phyloP scores from a whole-genome alignment of 1,284 basidiomycete species.

The Ceratobasidium sp. region DNA sequence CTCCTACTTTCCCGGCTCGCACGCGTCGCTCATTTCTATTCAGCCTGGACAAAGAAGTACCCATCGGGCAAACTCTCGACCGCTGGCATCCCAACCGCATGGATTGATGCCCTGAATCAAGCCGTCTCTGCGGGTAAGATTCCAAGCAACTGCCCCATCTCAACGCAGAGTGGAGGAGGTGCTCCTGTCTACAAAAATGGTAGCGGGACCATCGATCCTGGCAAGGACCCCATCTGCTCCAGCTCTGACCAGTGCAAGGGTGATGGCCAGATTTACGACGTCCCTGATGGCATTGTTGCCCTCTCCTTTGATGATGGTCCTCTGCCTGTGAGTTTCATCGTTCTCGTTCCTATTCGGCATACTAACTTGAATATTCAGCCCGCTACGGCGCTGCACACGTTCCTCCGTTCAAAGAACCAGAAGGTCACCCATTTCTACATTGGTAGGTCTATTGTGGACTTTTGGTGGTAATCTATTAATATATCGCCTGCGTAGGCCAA shows the following conservation, averaged over 20 bases:
- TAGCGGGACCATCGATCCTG: constrained; percentile 65
- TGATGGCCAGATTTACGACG: constrained; percentile 76
- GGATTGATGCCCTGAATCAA: constrained; percentile 74
- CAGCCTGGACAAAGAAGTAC: constrained; percentile 45
- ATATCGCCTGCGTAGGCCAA: constrained; percentile 17
- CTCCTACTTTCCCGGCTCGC: background rate
- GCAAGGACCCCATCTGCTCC: constrained; percentile 68
- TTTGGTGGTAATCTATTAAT: constrained; percentile 44
- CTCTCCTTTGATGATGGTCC: constrained; percentile 82
- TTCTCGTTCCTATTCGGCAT: constrained; percentile 13
- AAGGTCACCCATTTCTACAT: constrained; percentile 50
- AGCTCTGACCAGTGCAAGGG: constrained; percentile 71
- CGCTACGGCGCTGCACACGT: constrained; percentile 49
- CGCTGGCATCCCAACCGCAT: constrained; percentile 67
- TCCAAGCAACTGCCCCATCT: constrained; percentile 69
- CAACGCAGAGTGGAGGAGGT: constrained; percentile 59
- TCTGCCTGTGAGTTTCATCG: constrained; percentile 61
- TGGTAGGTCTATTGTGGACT: constrained; percentile 38
- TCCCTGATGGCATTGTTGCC: constrained; percentile 69
- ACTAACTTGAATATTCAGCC: constrained; percentile 19
- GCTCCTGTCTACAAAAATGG: constrained; percentile 68
- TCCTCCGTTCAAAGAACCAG: constrained; percentile 56
- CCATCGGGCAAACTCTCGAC: constrained; percentile 60
- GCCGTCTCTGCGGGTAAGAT: constrained; percentile 78
- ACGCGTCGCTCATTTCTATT: background rate